Evolutionary conservation across 2,329 filamentous ascomycete species (phyloP).

Genomic region (Talaromyces sp.): DNA sequence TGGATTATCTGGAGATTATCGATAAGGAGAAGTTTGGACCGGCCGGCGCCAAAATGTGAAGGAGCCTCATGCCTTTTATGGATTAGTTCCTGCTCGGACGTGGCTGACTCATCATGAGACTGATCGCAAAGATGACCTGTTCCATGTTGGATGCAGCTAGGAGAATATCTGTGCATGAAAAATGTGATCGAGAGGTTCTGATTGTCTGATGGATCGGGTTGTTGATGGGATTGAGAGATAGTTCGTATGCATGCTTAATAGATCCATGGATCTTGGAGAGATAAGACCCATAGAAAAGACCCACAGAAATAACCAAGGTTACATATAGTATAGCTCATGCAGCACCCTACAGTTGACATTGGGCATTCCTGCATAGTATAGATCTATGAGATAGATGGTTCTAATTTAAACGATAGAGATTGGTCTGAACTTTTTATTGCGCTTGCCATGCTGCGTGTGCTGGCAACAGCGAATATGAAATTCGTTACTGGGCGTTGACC

Average conservation of each 20-base stretch:
- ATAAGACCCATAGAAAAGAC: background rate
- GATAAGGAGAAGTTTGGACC: background rate
- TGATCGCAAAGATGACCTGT: conserved; percentile 7
- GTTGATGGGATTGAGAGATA: background rate
- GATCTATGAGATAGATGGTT: background rate
- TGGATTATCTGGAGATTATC: background rate
- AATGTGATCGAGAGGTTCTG: conserved; percentile 1
- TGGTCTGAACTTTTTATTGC: no score
- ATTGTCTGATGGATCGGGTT: conserved; percentile 1
- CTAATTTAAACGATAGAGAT: background rate
- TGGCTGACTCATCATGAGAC: conserved; percentile 7
- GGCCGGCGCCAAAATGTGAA: background rate
- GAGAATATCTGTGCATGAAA: background rate
- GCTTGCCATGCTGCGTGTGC: no score
- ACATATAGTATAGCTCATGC: no score
- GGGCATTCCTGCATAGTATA: no score
- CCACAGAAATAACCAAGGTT: background rate
- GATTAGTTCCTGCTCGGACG: background rate
- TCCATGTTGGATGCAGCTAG: background rate
- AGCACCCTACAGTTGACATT: background rate
- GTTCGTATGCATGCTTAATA: background rate
- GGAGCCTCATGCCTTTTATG: conserved; percentile 11
- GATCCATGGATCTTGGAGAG: conserved; percentile 1
- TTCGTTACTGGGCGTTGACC: background rate
- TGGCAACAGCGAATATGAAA: background rate